A percentile compares a stretch with the other conserved stretches of the same genome.
Evolutionary conservation across 495 filamentous ascomycete species (phyloP).

Genomic region (Penicillium waksmanii): DNA sequence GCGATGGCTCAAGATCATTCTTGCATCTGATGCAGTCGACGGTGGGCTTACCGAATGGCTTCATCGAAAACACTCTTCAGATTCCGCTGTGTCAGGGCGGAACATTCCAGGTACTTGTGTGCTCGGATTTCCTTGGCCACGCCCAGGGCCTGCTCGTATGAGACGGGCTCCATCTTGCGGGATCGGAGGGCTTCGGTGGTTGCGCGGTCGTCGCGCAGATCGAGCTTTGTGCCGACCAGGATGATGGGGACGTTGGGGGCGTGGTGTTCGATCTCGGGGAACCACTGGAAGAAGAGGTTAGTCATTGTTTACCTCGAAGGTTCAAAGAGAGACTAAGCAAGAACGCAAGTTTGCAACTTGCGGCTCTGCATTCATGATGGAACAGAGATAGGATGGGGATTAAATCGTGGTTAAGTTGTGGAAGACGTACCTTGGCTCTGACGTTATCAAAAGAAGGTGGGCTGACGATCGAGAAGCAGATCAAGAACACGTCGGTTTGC

Average conservation of each 20-base stretch:
- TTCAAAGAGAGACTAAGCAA: no score
- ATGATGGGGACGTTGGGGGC: constrained; percentile 96
- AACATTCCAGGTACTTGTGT: constrained; percentile 96
- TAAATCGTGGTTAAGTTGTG: not conserved
- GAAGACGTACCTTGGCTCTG: constrained; percentile 76
- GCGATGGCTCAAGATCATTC: not conserved
- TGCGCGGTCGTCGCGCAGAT: constrained; percentile 87
- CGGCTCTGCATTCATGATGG: not conserved
- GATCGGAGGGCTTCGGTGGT: constrained; percentile 76
- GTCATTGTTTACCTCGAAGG: not conserved
- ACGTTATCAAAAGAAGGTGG: constrained; percentile 98
- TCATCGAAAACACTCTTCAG: constrained; percentile 98
- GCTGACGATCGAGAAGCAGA: constrained; percentile 98
- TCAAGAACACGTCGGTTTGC: constrained; percentile 96
- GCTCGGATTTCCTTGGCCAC: constrained; percentile 91
- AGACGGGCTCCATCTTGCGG: constrained; percentile 89
- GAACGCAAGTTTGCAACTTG: not conserved
- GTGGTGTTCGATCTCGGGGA: constrained; percentile 95
- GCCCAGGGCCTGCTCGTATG: constrained; percentile 82
- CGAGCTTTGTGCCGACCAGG: constrained; percentile 95
- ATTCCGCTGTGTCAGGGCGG: constrained; percentile 93
- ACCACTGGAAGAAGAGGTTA: constrained; percentile 65
- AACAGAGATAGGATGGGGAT: not conserved
- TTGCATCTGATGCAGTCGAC: no score
- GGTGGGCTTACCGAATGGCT: constrained; percentile 75